Base-by-base conservation (phyloP, 805 yeast genomes). In the Zygoascus tannicola region DNA sequence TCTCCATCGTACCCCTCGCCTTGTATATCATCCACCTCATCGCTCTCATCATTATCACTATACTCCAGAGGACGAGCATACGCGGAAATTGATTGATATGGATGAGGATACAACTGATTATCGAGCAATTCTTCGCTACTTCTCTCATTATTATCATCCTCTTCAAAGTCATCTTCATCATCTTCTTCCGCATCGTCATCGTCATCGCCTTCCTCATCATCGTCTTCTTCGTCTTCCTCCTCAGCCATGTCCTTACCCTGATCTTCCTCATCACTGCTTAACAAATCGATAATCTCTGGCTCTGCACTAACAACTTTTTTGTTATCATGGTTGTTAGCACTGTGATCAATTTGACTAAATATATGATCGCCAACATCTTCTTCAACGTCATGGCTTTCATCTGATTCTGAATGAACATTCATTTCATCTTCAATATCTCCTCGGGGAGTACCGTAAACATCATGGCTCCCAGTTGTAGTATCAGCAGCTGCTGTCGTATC, bases 221-320 rank as follows among this genome's bases (percentile, higher is more conserved):
- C 22, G 5, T 21, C 44, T 19, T n/a, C 35, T 34, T 14, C 22
- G 19, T 34, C 46, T 33, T 22, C 44, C 20, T 15, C 28, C 19
- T 35, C 47, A 30, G 19, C 47, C 22, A 14, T 36, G 16, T 33
- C 43, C 39, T 32, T 40, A 16, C 36, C 41, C 34, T 19, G 35
- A 23, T 36, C 35, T 21, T 14, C 22, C 5, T 35, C 39, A 8
- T 35, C 22, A 35, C 22, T 33, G 35, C 35, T 33, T 14, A 33
- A n/a, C n/a, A 18, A n/a, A 8, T 15, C 20, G n/a, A 33, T 33
- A 33, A 15, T 14, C n/a, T 26, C 30, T 26, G n/a, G n/a, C n/a
- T n/a, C n/a, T n/a, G n/a, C n/a, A n/a, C n/a, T n/a, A n/a, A n/a
- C n/a, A n/a, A n/a, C n/a, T n/a, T n/a, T n/a, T n/a, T n/a, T n/a